These are phyloP conservation scores for Persicaria tinctoria DNA, from an alignment of 148 eudicot species.

Conservation along the genomic window DNA sequence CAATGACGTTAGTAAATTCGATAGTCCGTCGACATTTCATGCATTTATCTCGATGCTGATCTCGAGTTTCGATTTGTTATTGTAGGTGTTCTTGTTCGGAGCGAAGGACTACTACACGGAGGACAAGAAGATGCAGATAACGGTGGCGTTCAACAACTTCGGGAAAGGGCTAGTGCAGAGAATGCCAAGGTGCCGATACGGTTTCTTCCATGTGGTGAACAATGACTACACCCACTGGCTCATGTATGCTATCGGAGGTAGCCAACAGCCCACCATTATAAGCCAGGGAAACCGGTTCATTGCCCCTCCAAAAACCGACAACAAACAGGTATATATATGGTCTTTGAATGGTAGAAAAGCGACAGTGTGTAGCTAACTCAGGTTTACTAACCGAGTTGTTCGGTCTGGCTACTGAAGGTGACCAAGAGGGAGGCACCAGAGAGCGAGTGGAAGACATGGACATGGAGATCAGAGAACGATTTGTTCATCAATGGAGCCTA, in stretches of 20 bases:
- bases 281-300: conserved; percentile 54
- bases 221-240: conserved; percentile 71
- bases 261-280: conserved; percentile 39
- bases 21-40: no score
- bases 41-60: no score
- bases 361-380: background rate
- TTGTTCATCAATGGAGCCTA: conserved; percentile 44
- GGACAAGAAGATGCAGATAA: conserved; percentile 59
- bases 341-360: background rate
- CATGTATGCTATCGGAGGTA: conserved; percentile 72
- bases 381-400: background rate
- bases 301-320: conserved; percentile 26
- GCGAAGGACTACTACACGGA: conserved; percentile 28
- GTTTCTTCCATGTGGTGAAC: conserved; percentile 57
- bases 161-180: conserved; percentile 58
- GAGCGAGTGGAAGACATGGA: conserved; percentile 46
- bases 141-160: conserved; percentile 61
- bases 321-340: conserved; percentile 38
- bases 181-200: conserved; percentile 59
- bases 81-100: conserved; percentile 52
- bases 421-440: conserved; percentile 44
- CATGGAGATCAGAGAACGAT: conserved; percentile 48
- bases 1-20: conserved; percentile 34
- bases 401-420: background rate
- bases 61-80: no score